phyloP scores from a whole-genome alignment of 352 stramenopile species.

The Globisporangium megalacanthum region DNA sequence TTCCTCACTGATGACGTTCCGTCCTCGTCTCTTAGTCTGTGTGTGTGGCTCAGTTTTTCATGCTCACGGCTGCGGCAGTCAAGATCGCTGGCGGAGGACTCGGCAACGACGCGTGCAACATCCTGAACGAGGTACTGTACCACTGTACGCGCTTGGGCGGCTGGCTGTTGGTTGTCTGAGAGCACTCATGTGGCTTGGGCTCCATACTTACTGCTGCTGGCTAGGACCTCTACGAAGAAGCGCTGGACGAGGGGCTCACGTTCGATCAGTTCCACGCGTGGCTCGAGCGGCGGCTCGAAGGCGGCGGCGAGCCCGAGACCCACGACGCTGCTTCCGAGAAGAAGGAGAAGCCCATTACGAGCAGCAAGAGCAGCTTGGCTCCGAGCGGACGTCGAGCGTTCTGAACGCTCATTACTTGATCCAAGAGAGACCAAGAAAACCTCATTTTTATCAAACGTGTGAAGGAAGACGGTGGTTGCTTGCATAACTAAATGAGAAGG shows the following conservation, averaged over 20 bases:
- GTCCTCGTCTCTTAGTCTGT: conserved; percentile 22
- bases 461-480: neutral
- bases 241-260: conserved; percentile 36
- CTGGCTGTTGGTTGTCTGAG: neutral
- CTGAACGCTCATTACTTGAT: neutral
- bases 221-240: conserved; percentile 45
- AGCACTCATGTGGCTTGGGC: neutral
- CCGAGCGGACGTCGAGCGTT: neutral
- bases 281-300: conserved; percentile 38
- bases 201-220: neutral
- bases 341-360: neutral
- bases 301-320: conserved; percentile 16
- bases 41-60: conserved; percentile 38
- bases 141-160: neutral
- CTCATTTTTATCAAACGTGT: no score
- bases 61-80: conserved; percentile 47
- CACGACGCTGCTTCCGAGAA: conserved; percentile 4
- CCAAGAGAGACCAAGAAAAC: no score
- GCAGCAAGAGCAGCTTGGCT: neutral
- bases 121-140: conserved; percentile 34
- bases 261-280: conserved; percentile 55
- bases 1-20: conserved; percentile 11
- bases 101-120: conserved; percentile 56
- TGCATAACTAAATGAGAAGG: conserved; percentile 2
- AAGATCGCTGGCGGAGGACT: conserved; percentile 48